Evolutionary conservation across 306 rosid species (phyloP).

Genomic region (Hylodesmum podocarpum): DNA sequence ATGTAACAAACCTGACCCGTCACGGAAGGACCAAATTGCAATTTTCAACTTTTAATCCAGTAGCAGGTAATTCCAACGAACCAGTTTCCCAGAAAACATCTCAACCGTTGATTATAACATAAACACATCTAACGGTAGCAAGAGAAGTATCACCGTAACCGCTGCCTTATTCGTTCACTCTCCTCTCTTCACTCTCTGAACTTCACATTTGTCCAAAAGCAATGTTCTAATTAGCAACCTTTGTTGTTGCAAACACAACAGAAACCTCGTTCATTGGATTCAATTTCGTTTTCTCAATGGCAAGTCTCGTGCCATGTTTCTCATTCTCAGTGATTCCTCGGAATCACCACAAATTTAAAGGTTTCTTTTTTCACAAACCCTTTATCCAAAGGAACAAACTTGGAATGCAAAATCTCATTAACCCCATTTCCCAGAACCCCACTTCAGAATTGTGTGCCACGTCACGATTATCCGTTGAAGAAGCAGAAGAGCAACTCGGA

Average conservation of each 20-base stretch:
- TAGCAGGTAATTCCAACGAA: not conserved
- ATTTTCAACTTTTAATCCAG: not conserved
- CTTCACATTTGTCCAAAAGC: not conserved
- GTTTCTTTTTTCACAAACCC: slow-evolving; percentile 35
- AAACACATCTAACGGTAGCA: not conserved
- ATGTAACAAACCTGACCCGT: not conserved
- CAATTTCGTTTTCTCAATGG: slow-evolving; percentile 36
- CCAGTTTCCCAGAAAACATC: not conserved
- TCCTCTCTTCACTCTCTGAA: too few relatives aligned
- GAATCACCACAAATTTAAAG: slow-evolving; percentile 27
- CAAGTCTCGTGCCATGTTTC: slow-evolving; percentile 46
- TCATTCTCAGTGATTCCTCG: slow-evolving; percentile 32
- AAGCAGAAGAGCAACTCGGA: slow-evolving; percentile 33
- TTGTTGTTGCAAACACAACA: not conserved
- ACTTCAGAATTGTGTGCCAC: slow-evolving; percentile 41
- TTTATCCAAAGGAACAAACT: slow-evolving; percentile 30
- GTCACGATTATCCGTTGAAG: slow-evolving; percentile 48
- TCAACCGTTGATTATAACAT: not conserved
- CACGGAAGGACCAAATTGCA: not conserved
- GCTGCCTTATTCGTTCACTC: not conserved
- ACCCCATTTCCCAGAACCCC: slow-evolving; percentile 25
- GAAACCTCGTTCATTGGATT: not conserved
- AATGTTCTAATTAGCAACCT: not conserved
- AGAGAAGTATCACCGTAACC: not conserved
- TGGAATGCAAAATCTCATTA: slow-evolving; percentile 10